Conservation (phyloP, 768 basidiomycete species). For the Gyrodon lividus region DNA sequence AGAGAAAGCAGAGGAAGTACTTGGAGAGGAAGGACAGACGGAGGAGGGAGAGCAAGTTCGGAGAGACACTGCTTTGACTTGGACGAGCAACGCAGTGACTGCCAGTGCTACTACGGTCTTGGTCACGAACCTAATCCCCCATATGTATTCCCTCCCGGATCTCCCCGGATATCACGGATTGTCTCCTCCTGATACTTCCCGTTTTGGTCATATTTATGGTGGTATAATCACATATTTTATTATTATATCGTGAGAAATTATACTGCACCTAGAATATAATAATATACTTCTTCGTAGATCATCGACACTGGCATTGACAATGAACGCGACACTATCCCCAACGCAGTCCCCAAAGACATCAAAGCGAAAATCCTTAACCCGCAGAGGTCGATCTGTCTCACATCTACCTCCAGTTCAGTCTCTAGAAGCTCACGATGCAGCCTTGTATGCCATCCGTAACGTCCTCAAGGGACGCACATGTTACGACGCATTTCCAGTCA, state of each 20-base stretch:
- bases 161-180: background rate
- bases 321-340: slow-evolving; percentile 52
- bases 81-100: slow-evolving; percentile 6
- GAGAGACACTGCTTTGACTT: background rate
- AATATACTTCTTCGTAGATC: no score
- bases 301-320: slow-evolving; percentile 20
- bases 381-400: slow-evolving; percentile 54
- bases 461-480: slow-evolving; percentile 84
- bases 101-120: background rate
- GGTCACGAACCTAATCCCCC: slow-evolving; percentile 21
- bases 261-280: no score
- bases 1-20: background rate
- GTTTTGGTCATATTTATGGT: no score
- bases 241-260: slow-evolving; percentile 4
- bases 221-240: background rate
- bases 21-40: background rate
- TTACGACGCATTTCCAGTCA: slow-evolving; percentile 97
- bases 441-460: slow-evolving; percentile 66
- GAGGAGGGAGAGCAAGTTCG: background rate
- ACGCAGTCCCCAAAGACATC: slow-evolving; percentile 47
- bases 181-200: no score
- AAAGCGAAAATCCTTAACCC: slow-evolving; percentile 55
- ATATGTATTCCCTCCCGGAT: slow-evolving; percentile 1
- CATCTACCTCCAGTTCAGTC: slow-evolving; percentile 53
- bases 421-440: slow-evolving; percentile 66